Evolutionary conservation across 257 asterid genomes (phyloP), one percentile per base, ranked within the genome.

Genomic region (Marsdenia floribunda): DNA sequence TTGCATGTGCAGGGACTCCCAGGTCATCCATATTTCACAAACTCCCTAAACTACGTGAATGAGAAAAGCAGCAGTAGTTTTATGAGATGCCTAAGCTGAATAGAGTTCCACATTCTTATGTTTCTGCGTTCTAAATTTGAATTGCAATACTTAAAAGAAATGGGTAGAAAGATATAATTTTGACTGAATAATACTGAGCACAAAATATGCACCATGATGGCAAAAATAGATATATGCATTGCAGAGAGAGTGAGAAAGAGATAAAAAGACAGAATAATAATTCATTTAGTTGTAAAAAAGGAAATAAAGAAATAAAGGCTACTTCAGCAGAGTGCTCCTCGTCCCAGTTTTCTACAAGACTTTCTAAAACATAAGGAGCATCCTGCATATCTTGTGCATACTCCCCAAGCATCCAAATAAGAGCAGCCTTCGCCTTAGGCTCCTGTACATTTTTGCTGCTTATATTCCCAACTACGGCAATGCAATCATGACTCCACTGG

Each of bases 401-500:
- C 83, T 95, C 99, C 82, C 99, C 99, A 29, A 92, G 81, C 98
- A 90, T 95, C 99, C 99, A 95, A 82, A 92, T 95, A 76, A 92
- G 96, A 83, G 99, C 96, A 75, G 99, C 88, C 85, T 92, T 95
- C 76, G 99, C 99, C 85, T 91, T 91, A 66, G 98, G 97, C 83
- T 95, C 99, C 84, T 95, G 96, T 72, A 95, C 84, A 81, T 88
- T 92, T 79, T 87, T 92, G 93, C 97, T 92, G 78, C 99, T 95
- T 82, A 92, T 95, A 87, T 87, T 95, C 76, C 99, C 99, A 52
- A 95, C 97, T 47, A 95, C 98, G 44, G 99, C 98, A 58, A 95
- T 92, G 85, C 99, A 95, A 89, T 95, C 99, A 60, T 91, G 98
- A 83, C 99, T 95, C 99, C 99, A 95, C 76, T 95, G 99, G 55